These are phyloP conservation scores for Suhomyces bolitotheri DNA, from an alignment of 1,139 yeast genomes.

Conservation along the genomic window DNA sequence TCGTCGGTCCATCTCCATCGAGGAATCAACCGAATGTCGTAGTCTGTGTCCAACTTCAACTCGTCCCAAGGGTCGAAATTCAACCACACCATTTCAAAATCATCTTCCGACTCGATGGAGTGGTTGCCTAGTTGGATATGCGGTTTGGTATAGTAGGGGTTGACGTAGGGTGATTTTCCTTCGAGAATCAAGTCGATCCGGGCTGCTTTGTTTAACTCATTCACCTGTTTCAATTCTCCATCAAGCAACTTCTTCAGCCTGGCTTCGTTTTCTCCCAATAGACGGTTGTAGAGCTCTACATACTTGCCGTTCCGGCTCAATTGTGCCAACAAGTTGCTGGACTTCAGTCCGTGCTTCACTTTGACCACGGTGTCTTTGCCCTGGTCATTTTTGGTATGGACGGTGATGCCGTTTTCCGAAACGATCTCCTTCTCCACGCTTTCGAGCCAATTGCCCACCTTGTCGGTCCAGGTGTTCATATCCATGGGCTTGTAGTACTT, in stretches of 20 bases:
- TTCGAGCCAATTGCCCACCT: slow-evolving; percentile 33
- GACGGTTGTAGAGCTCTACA: slow-evolving; percentile 28
- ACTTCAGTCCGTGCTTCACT: neutral
- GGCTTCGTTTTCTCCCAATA: slow-evolving; percentile 25
- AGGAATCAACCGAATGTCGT: slow-evolving; percentile 48
- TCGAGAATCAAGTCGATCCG: slow-evolving; percentile 41
- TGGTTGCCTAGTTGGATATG: slow-evolving; percentile 42
- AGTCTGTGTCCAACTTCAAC: slow-evolving; percentile 41
- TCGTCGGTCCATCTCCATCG: slow-evolving; percentile 13
- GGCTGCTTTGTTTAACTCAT: slow-evolving; percentile 40
- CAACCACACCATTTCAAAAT: slow-evolving; percentile 47
- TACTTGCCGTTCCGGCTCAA: slow-evolving; percentile 19
- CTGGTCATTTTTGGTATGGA: neutral
- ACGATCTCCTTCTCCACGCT: slow-evolving; percentile 19
- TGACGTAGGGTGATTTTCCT: slow-evolving; percentile 23
- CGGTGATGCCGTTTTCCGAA: slow-evolving; percentile 4
- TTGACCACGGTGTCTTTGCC: neutral
- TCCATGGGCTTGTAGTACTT: slow-evolving; percentile 53
- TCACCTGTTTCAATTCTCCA: slow-evolving; percentile 30
- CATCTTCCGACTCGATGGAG: slow-evolving; percentile 39
- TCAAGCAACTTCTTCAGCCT: slow-evolving; percentile 25
- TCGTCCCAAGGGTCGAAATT: slow-evolving; percentile 57
- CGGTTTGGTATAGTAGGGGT: slow-evolving; percentile 29
- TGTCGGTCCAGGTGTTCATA: slow-evolving; percentile 46
- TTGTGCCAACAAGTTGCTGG: slow-evolving; percentile 5